Conservation (phyloP, 306 rosid species). For the Coriaria nepalensis region DNA sequence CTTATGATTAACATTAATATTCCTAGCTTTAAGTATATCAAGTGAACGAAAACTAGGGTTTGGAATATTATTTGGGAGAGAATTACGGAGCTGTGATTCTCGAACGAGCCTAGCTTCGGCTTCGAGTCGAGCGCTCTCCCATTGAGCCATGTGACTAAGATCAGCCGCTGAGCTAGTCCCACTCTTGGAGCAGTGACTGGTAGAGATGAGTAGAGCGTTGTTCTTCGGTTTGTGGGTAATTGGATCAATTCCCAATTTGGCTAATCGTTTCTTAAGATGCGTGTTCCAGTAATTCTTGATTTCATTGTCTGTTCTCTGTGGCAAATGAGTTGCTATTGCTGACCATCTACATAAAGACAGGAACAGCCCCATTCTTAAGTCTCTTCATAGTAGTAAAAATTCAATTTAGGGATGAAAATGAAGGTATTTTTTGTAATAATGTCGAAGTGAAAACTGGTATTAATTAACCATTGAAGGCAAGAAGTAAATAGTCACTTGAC, state of each 20-base stretch:
- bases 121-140: constrained; percentile 99
- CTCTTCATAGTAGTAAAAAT: constrained; percentile 7
- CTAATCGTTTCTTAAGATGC: constrained; percentile 78
- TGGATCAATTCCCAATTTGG: constrained; percentile 97
- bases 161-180: constrained; percentile 30
- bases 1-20: too few relatives aligned
- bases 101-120: constrained; percentile 93
- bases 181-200: constrained; percentile 61
- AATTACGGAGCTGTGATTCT: constrained; percentile 64
- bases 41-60: constrained; percentile 2
- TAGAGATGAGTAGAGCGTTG: constrained; percentile 39
- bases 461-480: too few relatives aligned
- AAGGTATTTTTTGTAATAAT: too few relatives aligned
- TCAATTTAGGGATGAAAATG: constrained; percentile 13
- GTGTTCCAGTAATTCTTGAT: constrained; percentile 98
- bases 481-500: too few relatives aligned
- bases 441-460: too few relatives aligned
- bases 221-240: constrained; percentile 90
- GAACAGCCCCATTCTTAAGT: not conserved
- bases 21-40: too few relatives aligned
- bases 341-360: constrained; percentile 67
- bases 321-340: constrained; percentile 94
- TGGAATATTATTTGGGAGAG: constrained; percentile 27
- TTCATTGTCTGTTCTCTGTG: constrained; percentile 92
- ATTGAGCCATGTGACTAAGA: constrained; percentile 96